These are phyloP conservation scores for Entomortierella parvispora DNA, from an alignment of 192 early-diverging fungal species.

Conservation along the genomic window DNA sequence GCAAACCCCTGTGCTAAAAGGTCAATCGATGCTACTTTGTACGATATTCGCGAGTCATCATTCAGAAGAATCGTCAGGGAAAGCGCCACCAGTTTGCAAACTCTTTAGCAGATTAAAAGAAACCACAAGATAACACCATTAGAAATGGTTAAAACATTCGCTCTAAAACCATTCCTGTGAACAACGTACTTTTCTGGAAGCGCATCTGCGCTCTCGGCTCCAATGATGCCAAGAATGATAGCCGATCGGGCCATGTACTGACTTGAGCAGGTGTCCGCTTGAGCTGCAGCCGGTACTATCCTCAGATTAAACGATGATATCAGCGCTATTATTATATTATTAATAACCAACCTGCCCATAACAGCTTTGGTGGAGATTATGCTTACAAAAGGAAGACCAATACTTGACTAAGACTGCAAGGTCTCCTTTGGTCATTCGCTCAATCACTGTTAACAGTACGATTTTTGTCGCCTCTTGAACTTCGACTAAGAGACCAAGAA, in stretches of 20 bases:
- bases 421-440: conserved; percentile 59
- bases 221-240: conserved; percentile 82
- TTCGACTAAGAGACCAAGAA: conserved; percentile 55
- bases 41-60: conserved; percentile 63
- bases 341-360: not conserved
- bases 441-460: conserved; percentile 65
- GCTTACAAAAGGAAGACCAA: conserved; percentile 74
- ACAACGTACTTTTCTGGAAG: conserved; percentile 54
- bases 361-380: not conserved
- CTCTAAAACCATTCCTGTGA: not conserved
- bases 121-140: not conserved
- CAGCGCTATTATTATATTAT: not conserved
- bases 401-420: conserved; percentile 67
- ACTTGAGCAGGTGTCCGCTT: conserved; percentile 44
- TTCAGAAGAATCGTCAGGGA: conserved; percentile 72
- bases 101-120: conserved; percentile 25
- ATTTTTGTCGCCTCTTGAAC: conserved; percentile 72
- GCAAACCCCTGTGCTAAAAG: conserved; percentile 77
- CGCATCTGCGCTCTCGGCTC: conserved; percentile 63
- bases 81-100: conserved; percentile 69
- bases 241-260: conserved; percentile 70
- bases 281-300: conserved; percentile 59
- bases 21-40: conserved; percentile 74
- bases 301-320: not conserved
- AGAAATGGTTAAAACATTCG: not conserved